Base-by-base conservation (phyloP, 345 rosid species). In the Cochlearia excelsa region DNA sequence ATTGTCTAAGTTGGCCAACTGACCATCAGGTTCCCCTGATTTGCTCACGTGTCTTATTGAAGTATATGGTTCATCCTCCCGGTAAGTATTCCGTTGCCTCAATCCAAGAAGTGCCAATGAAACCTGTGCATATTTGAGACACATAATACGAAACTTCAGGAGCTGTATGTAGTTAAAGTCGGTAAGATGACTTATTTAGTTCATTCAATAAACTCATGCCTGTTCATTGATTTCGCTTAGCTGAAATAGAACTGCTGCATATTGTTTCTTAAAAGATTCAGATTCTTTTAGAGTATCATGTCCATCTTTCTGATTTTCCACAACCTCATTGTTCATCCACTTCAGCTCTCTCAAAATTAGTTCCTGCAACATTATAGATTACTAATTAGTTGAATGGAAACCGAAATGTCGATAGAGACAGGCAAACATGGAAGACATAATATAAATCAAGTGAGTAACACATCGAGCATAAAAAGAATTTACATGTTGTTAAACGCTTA, bases 1-100 rank as follows among this genome's bases (percentile, higher is more conserved):
- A 52, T 38, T 71, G 68, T 82, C 80, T 44, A 59, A 58, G 60
- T 76, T 45, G 65, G 70, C 75, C 63, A 49, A 50, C 57, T 73
- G 79, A 26, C 52, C 68, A 65, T 68, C 74, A 34, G 75, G 81
- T 46, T 82, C 86, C 48, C 74, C 78, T 46, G 73, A 57, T 55
- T 56, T 51, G 46, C 60, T 41, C 60, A 60, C 30, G 59, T 62
- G 61, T 57, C 64, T 78, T 57, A 51, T 41, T 75, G 74, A 54
- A 57, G 56, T 39, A 42, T 55, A 55, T 26, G 72, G 63, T 30
- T 43, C 58, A 72, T 61, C 74, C 70, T 78, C 87, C 62, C 81
- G 86, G 69, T 87, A 87, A 9, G 95, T 84, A 72, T 87, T 87
- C 5, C 91, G 84, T 52, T 82, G 85, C 74, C 95, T 81, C 78